Evolutionary conservation across 352 stramenopile species (phyloP).

Genomic region (Phytophthora pistaciae): DNA sequence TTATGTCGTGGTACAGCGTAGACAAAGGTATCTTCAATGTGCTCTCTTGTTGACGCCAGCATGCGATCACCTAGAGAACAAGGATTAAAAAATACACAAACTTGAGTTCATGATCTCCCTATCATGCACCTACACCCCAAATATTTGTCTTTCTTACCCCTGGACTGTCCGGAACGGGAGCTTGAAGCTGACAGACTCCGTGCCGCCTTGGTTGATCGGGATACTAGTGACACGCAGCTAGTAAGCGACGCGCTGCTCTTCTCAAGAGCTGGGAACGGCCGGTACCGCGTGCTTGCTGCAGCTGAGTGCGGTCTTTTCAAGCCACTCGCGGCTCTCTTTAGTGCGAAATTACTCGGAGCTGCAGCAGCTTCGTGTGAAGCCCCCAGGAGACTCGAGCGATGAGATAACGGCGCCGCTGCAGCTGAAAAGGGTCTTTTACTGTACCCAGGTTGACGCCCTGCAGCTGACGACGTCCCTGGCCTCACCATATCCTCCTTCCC

Average conservation of each 20-base stretch:
- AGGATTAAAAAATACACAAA: background rate
- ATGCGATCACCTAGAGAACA: slow-evolving; percentile 17
- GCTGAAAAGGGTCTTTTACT: slow-evolving; percentile 37
- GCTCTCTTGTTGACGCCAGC: slow-evolving; percentile 25
- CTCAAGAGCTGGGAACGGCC: slow-evolving; percentile 18
- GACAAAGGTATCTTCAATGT: slow-evolving; percentile 57
- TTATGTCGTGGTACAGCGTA: slow-evolving; percentile 74
- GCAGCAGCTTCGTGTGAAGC: slow-evolving; percentile 11
- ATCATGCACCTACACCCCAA: background rate
- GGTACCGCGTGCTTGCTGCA: slow-evolving; percentile 21
- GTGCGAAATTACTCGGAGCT: background rate
- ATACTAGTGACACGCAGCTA: slow-evolving; percentile 26
- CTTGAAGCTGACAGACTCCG: slow-evolving; percentile 20
- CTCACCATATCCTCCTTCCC: slow-evolving; percentile 27
- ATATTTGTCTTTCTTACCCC: slow-evolving; percentile 23
- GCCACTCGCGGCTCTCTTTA: slow-evolving; percentile 7
- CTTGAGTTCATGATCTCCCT: background rate
- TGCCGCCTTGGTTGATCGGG: slow-evolving; percentile 8
- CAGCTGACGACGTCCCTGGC: background rate
- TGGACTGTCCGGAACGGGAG: slow-evolving; percentile 12
- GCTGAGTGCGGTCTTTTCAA: slow-evolving; percentile 39
- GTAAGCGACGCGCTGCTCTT: slow-evolving; percentile 23
- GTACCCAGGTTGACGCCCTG: background rate
- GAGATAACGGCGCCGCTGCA: slow-evolving; percentile 7
- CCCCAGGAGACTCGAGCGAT: background rate